Percentiles rank a stretch among this genome's conserved stretches.
phyloP scores from a whole-genome alignment of 2,329 filamentous ascomycete genomes.

The Eutypella sp. region DNA sequence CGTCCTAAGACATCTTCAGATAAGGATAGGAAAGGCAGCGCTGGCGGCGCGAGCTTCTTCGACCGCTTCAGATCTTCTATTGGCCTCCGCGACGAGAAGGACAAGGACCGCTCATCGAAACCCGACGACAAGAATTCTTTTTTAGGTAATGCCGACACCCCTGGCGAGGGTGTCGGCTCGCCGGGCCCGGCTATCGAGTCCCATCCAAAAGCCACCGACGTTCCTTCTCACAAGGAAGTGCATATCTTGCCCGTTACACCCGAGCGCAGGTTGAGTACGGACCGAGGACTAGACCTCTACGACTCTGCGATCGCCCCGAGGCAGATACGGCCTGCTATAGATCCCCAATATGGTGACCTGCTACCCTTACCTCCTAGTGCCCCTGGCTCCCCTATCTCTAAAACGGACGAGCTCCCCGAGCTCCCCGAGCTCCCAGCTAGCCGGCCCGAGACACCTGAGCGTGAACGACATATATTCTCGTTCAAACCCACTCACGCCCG shows the following conservation, averaged over 20 bases:
- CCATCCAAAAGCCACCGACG: slow-evolving; percentile 43
- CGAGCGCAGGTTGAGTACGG: slow-evolving; percentile 14
- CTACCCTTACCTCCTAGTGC: slow-evolving; percentile 59
- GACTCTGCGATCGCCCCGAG: slow-evolving; percentile 56
- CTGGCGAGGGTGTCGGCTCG: slow-evolving; percentile 65
- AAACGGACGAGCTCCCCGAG: slow-evolving; percentile 39
- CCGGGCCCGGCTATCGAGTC: slow-evolving; percentile 43
- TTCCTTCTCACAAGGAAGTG: slow-evolving; percentile 35
- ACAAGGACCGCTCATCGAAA: slow-evolving; percentile 27
- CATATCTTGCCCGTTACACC: slow-evolving; percentile 16
- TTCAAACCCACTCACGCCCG: slow-evolving; percentile 41
- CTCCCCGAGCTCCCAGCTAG: slow-evolving; percentile 60
- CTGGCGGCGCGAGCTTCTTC: slow-evolving; percentile 42
- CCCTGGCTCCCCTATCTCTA: slow-evolving; percentile 41
- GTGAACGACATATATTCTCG: slow-evolving; percentile 35
- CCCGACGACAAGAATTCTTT: slow-evolving; percentile 51
- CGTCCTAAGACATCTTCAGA: slow-evolving; percentile 25
- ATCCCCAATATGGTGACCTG: slow-evolving; percentile 61
- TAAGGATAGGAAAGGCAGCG: slow-evolving; percentile 34
- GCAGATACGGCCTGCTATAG: slow-evolving; percentile 59
- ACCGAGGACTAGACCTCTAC: slow-evolving; percentile 33
- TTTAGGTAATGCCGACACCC: slow-evolving; percentile 68
- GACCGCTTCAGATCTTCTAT: slow-evolving; percentile 42
- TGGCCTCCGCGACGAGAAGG: slow-evolving; percentile 29
- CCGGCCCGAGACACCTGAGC: slow-evolving; percentile 50